These are phyloP conservation scores for Firmiana major DNA, from an alignment of 345 rosid genomes.

Conservation along the genomic window DNA sequence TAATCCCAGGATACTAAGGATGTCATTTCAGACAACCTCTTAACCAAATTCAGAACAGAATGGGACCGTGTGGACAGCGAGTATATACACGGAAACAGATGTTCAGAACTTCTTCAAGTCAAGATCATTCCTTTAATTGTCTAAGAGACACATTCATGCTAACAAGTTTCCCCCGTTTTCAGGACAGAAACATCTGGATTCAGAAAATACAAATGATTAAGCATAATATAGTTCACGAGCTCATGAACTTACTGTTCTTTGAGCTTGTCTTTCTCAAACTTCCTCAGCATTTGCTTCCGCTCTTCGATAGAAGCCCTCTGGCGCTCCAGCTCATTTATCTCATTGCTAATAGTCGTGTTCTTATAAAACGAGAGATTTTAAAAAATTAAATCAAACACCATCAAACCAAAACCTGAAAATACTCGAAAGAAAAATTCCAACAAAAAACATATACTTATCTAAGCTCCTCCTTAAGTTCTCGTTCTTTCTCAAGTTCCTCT, in stretches of 20 bases:
- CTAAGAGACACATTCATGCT: neutral
- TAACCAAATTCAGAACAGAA: neutral
- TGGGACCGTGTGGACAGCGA: neutral
- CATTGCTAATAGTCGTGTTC: conserved; percentile 48
- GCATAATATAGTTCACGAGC: neutral
- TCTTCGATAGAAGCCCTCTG: conserved; percentile 49
- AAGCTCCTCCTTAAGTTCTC: conserved; percentile 46
- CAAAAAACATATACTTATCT: conserved; percentile 51
- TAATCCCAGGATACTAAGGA: neutral
- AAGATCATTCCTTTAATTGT: neutral
- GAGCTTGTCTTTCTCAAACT: conserved; percentile 42
- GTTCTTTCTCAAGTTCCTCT: conserved; percentile 51
- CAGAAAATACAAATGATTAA: neutral
- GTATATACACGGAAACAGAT: neutral
- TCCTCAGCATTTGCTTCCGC: conserved; percentile 40
- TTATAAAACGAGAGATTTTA: neutral
- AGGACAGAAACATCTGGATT: neutral
- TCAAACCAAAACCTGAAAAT: neutral
- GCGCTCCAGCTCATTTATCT: conserved; percentile 45
- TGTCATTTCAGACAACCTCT: neutral
- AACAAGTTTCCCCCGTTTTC: neutral
- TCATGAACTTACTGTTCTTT: conserved; percentile 54
- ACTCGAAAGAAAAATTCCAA: neutral
- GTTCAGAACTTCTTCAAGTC: neutral
- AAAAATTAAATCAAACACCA: neutral